A percentile compares a stretch with the other conserved stretches of the same genome.
Conservation (phyloP, 805 yeast species). For the Wickerhamomyces queroliae region DNA sequence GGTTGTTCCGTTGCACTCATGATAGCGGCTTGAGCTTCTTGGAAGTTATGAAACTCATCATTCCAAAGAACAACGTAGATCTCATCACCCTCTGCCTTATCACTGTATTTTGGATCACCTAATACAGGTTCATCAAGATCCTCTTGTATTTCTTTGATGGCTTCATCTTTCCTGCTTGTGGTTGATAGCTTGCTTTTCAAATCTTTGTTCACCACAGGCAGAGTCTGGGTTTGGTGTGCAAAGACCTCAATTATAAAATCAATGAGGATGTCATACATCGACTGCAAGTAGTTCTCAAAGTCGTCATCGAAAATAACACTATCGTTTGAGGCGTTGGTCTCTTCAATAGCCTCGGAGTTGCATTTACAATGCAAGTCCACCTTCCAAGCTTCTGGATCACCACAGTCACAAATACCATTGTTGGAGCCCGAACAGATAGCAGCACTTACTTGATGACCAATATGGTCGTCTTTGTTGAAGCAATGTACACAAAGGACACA, state of each 20-base stretch:
- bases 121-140: constrained; percentile 4
- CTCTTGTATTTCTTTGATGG: neutral
- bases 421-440: constrained; percentile 16
- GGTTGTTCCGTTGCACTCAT: constrained; percentile 25
- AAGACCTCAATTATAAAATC: constrained; percentile 40
- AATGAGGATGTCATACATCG: constrained; percentile 30
- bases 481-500: constrained; percentile 75
- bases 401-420: constrained; percentile 57
- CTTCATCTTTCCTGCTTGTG: neutral
- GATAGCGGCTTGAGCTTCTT: constrained; percentile 47
- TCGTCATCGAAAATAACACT: constrained; percentile 19
- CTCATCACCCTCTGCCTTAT: constrained; percentile 3
- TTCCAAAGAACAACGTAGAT: constrained; percentile 62
- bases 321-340: constrained; percentile 30
- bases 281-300: constrained; percentile 5
- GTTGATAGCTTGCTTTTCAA: neutral
- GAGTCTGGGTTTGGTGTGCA: constrained; percentile 28
- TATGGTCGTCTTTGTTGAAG: constrained; percentile 64
- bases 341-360: constrained; percentile 22
- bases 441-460: constrained; percentile 4
- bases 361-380: constrained; percentile 44
- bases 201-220: constrained; percentile 28
- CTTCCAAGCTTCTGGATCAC: constrained; percentile 79
- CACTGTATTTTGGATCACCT: constrained; percentile 1
- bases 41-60: constrained; percentile 65